A percentile compares a stretch with the other conserved stretches of the same genome.
These are phyloP conservation scores for Pichia kluyveri DNA, from an alignment of 805 yeast genomes.

Conservation along the genomic window DNA sequence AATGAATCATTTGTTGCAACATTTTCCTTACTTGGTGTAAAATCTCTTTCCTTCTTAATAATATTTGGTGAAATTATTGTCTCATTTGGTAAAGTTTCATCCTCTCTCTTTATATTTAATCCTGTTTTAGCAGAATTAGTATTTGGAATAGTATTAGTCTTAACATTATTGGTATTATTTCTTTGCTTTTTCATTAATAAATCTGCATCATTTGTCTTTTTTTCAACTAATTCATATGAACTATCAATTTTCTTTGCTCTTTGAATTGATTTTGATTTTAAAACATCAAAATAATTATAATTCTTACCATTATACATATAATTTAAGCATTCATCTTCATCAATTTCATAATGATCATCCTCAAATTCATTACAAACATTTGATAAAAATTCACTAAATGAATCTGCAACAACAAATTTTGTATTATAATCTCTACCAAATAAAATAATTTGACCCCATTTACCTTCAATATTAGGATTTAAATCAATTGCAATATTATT, in stretches of 20 bases:
- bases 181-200: conserved; percentile 6
- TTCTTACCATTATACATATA: conserved; percentile 27
- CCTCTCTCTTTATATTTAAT: not conserved
- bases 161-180: not conserved
- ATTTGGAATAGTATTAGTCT: not conserved
- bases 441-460: conserved; percentile 83
- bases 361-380: conserved; percentile 83
- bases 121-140: not conserved
- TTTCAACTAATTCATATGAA: conserved; percentile 6
- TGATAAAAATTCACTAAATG: conserved; percentile 83
- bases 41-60: conserved; percentile 1
- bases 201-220: conserved; percentile 8
- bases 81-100: conserved; percentile 21
- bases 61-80: conserved; percentile 24
- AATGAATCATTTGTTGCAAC: conserved; percentile 18
- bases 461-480: conserved; percentile 70
- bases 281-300: conserved; percentile 60
- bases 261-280: conserved; percentile 53
- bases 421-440: conserved; percentile 93
- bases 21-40: conserved; percentile 11
- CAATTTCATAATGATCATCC: conserved; percentile 67
- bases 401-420: conserved; percentile 76
- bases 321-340: conserved; percentile 51
- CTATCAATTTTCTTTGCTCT: conserved; percentile 8
- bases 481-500: conserved; percentile 88